These are phyloP conservation scores for Solanum arcanum DNA, from an alignment of 257 asterid genomes.

Conservation along the genomic window DNA sequence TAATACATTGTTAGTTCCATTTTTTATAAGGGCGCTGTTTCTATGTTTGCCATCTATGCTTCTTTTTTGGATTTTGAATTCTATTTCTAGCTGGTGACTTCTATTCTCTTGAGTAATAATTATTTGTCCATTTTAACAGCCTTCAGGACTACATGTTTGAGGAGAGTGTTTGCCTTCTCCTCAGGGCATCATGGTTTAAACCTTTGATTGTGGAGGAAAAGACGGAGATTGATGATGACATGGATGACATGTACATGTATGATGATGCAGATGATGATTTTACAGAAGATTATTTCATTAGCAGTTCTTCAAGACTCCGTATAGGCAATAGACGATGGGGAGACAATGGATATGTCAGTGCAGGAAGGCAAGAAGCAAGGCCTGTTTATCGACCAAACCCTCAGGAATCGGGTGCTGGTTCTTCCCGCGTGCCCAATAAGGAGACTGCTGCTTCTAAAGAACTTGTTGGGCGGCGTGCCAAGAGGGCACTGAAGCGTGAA, in stretches of 20 bases:
- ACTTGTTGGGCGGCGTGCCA: conserved; percentile 75
- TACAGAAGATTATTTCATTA: conserved; percentile 39
- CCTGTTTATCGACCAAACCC: conserved; percentile 25
- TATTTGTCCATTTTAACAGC: conserved; percentile 21
- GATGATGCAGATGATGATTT: conserved; percentile 36
- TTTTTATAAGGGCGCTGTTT: background rate
- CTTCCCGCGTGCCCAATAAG: conserved; percentile 61
- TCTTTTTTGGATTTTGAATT: background rate
- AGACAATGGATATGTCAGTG: conserved; percentile 70
- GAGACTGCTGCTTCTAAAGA: conserved; percentile 29
- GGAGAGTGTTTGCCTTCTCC: conserved; percentile 94
- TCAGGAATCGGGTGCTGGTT: conserved; percentile 39
- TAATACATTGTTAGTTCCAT: background rate
- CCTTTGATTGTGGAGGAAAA: conserved; percentile 59
- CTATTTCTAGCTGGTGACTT: background rate
- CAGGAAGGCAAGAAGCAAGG: conserved; percentile 88
- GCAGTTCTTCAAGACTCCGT: conserved; percentile 44
- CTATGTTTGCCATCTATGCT: background rate
- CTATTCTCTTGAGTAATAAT: background rate
- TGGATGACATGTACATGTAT: conserved; percentile 31
- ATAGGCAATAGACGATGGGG: conserved; percentile 88
- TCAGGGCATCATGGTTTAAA: conserved; percentile 81
- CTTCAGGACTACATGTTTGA: conserved; percentile 78
- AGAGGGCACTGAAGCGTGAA: conserved; percentile 73
- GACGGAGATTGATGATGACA: conserved; percentile 42